Evolutionary conservation across 345 rosid species (phyloP).

Genomic region (Camelina sativa): DNA sequence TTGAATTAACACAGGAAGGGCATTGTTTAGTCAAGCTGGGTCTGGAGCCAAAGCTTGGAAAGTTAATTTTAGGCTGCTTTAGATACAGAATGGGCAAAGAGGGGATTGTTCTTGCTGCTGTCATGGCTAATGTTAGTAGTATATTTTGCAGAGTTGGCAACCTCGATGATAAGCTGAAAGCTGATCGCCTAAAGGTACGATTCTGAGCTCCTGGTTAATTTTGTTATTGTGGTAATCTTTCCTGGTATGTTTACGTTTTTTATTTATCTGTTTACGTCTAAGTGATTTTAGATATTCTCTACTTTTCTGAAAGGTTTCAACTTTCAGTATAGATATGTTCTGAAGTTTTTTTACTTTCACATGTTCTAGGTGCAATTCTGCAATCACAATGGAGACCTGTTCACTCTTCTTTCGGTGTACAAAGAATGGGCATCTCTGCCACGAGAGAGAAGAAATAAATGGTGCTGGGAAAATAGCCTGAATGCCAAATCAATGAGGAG

Average conservation of each 20-base stretch:
- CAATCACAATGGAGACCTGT: conserved; percentile 78
- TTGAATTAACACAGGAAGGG: conserved; percentile 72
- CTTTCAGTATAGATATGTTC: conserved; percentile 14
- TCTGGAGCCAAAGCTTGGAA: conserved; percentile 90
- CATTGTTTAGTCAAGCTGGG: conserved; percentile 74
- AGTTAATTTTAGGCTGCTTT: conserved; percentile 68
- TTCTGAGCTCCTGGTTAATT: conserved; percentile 7
- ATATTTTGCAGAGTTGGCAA: conserved; percentile 91
- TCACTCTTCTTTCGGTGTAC: conserved; percentile 85
- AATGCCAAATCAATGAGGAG: conserved; percentile 95
- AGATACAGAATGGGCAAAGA: conserved; percentile 64
- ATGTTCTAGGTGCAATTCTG: conserved; percentile 66
- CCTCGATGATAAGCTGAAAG: conserved; percentile 66
- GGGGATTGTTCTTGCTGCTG: conserved; percentile 89
- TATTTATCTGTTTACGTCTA: not conserved
- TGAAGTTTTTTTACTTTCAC: conserved; percentile 16
- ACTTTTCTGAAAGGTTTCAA: not conserved
- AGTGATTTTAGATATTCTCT: not conserved
- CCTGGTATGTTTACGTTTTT: not conserved
- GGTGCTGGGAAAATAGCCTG: conserved; percentile 95
- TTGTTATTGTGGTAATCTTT: not conserved
- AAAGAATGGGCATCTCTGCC: conserved; percentile 72
- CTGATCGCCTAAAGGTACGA: conserved; percentile 71
- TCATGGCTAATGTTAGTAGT: conserved; percentile 86
- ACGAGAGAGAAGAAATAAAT: conserved; percentile 58